phyloP scores from a whole-genome alignment of 208 protist genomes.

The Wallacemonas sp. region DNA sequence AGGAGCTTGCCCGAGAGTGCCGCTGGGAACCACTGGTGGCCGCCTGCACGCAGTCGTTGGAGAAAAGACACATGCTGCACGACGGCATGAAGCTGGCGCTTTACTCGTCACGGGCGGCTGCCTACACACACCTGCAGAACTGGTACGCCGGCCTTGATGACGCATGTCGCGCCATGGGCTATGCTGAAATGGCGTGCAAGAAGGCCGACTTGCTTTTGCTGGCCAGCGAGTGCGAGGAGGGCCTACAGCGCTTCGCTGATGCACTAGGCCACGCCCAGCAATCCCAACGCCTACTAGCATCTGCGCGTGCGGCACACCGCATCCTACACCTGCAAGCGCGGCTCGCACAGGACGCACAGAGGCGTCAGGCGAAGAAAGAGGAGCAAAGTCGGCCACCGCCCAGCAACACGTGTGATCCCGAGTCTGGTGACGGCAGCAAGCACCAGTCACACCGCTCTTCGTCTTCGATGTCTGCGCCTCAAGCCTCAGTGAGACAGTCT shows the following conservation, averaged over 20 bases:
- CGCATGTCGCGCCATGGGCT: constrained; percentile 31
- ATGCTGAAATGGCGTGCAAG: constrained; percentile 13
- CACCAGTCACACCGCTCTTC: no score
- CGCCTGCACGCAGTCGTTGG: constrained; percentile 15
- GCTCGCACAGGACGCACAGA: constrained; percentile 14
- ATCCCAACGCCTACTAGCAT: constrained; percentile 19
- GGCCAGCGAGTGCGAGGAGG: constrained; percentile 52
- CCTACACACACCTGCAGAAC: constrained; percentile 21
- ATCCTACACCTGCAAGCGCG: constrained; percentile 17
- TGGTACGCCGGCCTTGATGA: constrained; percentile 68
- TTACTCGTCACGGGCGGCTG: constrained; percentile 31
- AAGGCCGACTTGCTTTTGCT: constrained; percentile 35
- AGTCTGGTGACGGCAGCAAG: no score
- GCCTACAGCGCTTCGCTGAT: constrained; percentile 48
- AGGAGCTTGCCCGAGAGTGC: neutral
- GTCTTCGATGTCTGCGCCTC: neutral
- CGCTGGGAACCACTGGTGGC: constrained; percentile 20
- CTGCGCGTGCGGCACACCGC: constrained; percentile 8
- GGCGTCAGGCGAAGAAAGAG: constrained; percentile 13
- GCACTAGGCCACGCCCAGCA: constrained; percentile 41
- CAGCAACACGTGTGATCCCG: no score
- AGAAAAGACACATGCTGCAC: constrained; percentile 7
- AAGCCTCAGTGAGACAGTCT: neutral
- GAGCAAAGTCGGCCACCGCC: no score
- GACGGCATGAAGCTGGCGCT: constrained; percentile 29